A percentile compares a stretch with the other conserved stretches of the same genome.
These are phyloP conservation scores for Lactuca sativa DNA, from an alignment of 129 eudicot species.

Conservation along the genomic window DNA sequence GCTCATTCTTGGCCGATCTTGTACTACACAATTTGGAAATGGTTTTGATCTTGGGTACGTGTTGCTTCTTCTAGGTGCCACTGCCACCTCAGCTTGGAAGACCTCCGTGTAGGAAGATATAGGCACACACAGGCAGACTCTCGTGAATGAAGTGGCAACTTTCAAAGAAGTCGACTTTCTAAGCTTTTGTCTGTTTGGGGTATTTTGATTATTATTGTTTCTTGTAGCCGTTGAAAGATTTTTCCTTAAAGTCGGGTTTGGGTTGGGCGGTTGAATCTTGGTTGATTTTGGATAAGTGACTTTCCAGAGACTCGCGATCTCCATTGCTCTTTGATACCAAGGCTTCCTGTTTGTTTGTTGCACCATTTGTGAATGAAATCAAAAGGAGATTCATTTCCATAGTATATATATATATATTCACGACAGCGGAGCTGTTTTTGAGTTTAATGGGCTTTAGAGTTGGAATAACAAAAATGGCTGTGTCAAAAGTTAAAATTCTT, in stretches of 20 bases:
- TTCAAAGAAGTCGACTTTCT: slow-evolving; percentile 68
- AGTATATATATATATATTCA: no score
- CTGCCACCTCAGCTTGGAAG: slow-evolving; percentile 66
- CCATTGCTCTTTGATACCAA: slow-evolving; percentile 95
- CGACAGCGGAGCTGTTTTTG: background rate
- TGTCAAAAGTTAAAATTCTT: slow-evolving; percentile 22
- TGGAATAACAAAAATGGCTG: slow-evolving; percentile 19
- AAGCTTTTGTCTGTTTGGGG: slow-evolving; percentile 49
- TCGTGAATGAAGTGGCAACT: slow-evolving; percentile 75
- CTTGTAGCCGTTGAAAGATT: slow-evolving; percentile 48
- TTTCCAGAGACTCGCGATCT: slow-evolving; percentile 74
- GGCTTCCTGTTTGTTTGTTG: slow-evolving; percentile 66
- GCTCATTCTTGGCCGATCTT: slow-evolving; percentile 59
- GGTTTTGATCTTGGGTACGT: slow-evolving; percentile 86
- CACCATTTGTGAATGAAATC: background rate
- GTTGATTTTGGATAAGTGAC: slow-evolving; percentile 48
- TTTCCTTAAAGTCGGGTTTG: slow-evolving; percentile 49
- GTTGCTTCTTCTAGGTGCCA: slow-evolving; percentile 85
- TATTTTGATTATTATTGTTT: slow-evolving; percentile 17
- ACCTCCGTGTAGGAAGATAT: slow-evolving; percentile 89
- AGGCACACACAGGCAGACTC: slow-evolving; percentile 90
- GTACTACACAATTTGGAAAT: slow-evolving; percentile 35
- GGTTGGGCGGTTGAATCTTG: slow-evolving; percentile 40
- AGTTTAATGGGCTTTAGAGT: slow-evolving; percentile 2
- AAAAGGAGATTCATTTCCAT: no score